These are phyloP conservation scores for Chalciporus sphaerocephalus DNA, from an alignment of 768 basidiomycete species.

Conservation along the genomic window DNA sequence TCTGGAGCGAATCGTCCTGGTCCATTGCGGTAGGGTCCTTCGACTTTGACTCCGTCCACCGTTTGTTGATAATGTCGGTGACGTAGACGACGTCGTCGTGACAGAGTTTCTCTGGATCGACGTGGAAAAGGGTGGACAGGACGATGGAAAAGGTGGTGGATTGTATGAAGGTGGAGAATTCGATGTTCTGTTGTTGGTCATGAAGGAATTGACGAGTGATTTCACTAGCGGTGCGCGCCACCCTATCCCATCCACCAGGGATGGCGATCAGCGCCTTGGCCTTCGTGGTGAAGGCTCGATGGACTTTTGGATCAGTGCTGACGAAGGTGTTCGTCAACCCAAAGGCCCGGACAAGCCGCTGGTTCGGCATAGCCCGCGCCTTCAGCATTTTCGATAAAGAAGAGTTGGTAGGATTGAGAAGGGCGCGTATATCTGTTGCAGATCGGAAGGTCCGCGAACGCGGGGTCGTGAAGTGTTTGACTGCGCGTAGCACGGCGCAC, in stretches of 20 bases:
- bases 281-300: slow-evolving; percentile 25
- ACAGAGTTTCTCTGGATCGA: slow-evolving; percentile 28
- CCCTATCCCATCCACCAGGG: slow-evolving; percentile 10
- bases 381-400: slow-evolving; percentile 14
- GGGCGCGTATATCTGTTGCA: not conserved
- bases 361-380: slow-evolving; percentile 19
- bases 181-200: not conserved
- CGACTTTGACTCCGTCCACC: slow-evolving; percentile 24
- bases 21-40: slow-evolving; percentile 10
- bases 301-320: slow-evolving; percentile 27
- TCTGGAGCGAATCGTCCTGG: slow-evolving; percentile 28
- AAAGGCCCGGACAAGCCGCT: slow-evolving; percentile 26
- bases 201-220: slow-evolving; percentile 15
- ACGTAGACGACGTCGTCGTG: slow-evolving; percentile 37
- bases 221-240: slow-evolving; percentile 15
- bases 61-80: slow-evolving; percentile 36
- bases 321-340: slow-evolving; percentile 51
- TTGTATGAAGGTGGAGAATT: slow-evolving; percentile 41
- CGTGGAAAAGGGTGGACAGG: slow-evolving; percentile 38
- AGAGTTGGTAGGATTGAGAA: slow-evolving; percentile 16
- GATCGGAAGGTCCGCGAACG: slow-evolving; percentile 10
- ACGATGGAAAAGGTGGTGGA: slow-evolving; percentile 40
- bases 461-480: not conserved
- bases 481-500: not conserved
- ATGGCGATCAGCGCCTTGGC: slow-evolving; percentile 22